Conservation (phyloP, 2,329 filamentous ascomycete genomes). For the Ophiosphaerella narmari region DNA sequence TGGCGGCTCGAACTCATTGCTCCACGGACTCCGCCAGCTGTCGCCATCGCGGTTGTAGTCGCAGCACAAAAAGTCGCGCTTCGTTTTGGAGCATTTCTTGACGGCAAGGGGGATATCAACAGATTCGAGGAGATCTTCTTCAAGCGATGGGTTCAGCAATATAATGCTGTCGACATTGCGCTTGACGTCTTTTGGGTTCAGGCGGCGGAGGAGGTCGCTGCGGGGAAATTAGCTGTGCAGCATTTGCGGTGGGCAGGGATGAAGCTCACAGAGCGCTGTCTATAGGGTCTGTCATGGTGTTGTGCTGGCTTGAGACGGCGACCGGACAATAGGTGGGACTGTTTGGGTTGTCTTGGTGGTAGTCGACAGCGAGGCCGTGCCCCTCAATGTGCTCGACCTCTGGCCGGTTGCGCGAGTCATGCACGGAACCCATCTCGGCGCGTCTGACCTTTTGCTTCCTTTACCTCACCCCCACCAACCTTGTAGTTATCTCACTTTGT, state of each 20-base stretch:
- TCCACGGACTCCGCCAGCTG: conserved; percentile 98
- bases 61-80: conserved; percentile 95
- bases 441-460: neutral
- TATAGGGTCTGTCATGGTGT: conserved; percentile 44
- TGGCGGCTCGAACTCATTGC: conserved; percentile 95
- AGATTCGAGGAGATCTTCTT: conserved; percentile 95
- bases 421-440: conserved; percentile 6
- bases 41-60: conserved; percentile 99
- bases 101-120: conserved; percentile 94
- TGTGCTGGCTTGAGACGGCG: conserved; percentile 1
- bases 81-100: conserved; percentile 82
- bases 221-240: conserved; percentile 14
- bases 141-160: conserved; percentile 83
- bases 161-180: conserved; percentile 88
- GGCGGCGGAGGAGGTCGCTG: conserved; percentile 96
- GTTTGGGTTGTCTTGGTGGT: conserved; percentile 17
- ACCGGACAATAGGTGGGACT: conserved; percentile 18
- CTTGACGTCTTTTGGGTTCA: conserved; percentile 92
- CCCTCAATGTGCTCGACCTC: conserved; percentile 24
- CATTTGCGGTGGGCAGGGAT: neutral
- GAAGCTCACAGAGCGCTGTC: conserved; percentile 73
- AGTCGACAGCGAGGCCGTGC: conserved; percentile 22
- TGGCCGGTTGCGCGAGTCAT: conserved; percentile 27
- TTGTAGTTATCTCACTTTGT: neutral
- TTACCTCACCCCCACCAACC: no score